Conservation (phyloP, 2,329 filamentous ascomycete species). For the Colletotrichum sublineola region DNA sequence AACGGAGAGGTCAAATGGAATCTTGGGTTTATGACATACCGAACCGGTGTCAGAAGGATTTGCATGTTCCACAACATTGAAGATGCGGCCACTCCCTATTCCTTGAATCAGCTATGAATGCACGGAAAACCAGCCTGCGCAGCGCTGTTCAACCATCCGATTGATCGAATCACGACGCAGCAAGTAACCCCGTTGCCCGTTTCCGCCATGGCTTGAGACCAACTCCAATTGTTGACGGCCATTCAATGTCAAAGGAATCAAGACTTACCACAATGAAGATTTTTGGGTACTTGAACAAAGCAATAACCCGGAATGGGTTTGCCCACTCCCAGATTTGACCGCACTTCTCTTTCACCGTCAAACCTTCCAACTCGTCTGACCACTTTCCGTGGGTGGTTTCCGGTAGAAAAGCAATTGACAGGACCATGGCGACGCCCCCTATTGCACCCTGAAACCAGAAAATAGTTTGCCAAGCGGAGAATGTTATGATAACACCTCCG, state of each 20-base stretch:
- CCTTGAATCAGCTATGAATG: constrained; percentile 15
- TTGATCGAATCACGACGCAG: not conserved
- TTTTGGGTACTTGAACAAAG: constrained; percentile 75
- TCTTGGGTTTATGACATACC: constrained; percentile 78
- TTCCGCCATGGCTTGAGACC: not conserved
- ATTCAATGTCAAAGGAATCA: not conserved
- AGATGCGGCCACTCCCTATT: constrained; percentile 63
- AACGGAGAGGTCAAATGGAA: constrained; percentile 74
- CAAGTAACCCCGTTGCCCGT: too few species aligned
- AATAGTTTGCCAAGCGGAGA: constrained; percentile 74
- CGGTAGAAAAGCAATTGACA: constrained; percentile 72
- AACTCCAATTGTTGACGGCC: not conserved
- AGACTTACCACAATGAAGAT: constrained; percentile 63
- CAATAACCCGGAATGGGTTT: constrained; percentile 74
- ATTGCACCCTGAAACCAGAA: constrained; percentile 79
- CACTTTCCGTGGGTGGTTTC: constrained; percentile 77
- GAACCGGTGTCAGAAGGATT: constrained; percentile 75
- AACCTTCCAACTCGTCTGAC: constrained; percentile 71
- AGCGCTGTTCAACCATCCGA: not conserved
- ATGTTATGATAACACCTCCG: constrained; percentile 78
- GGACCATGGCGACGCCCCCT: constrained; percentile 66
- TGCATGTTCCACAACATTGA: constrained; percentile 81
- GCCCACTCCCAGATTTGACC: constrained; percentile 59
- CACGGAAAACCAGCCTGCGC: not conserved
- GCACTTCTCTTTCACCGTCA: constrained; percentile 62